Evolutionary conservation across 1,284 basidiomycete species (phyloP).

Genomic region (Cerioporus squamosus): DNA sequence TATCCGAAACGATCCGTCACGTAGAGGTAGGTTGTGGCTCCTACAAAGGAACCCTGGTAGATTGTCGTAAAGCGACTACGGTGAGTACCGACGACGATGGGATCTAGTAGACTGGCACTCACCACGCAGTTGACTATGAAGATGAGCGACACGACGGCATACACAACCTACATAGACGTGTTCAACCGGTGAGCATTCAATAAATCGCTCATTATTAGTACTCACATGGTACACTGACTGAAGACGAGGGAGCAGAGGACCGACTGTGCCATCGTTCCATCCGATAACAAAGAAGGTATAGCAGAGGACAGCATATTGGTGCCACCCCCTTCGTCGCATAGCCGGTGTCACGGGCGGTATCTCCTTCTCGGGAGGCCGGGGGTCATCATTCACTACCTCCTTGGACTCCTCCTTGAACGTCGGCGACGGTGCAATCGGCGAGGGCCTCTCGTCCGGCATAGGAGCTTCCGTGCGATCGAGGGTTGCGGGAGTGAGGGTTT

Average conservation of each 20-base stretch:
- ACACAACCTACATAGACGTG: constrained; percentile 45
- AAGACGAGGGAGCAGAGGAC: constrained; percentile 61
- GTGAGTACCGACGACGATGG: too few relatives aligned
- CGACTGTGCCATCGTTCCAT: constrained; percentile 68
- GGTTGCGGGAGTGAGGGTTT: too few relatives aligned
- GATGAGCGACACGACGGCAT: constrained; percentile 54
- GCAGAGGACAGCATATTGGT: constrained; percentile 46
- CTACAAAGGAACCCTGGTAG: constrained; percentile 50
- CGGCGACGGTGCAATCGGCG: too few relatives aligned
- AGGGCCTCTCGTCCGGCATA: too few relatives aligned
- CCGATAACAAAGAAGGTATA: constrained; percentile 52
- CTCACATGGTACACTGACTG: constrained; percentile 54
- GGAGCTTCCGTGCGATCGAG: too few relatives aligned
- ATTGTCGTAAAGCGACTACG: too few relatives aligned
- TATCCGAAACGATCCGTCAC: constrained; percentile 58
- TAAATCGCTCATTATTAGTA: not conserved
- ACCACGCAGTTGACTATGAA: constrained; percentile 62
- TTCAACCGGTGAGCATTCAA: too few relatives aligned
- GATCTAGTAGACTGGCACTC: constrained; percentile 16
- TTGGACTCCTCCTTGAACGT: too few relatives aligned
- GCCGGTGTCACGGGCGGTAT: too few relatives aligned
- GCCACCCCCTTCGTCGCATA: constrained; percentile 21
- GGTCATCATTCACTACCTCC: too few relatives aligned
- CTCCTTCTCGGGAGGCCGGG: too few relatives aligned
- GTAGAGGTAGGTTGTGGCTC: constrained; percentile 52